Conservation (phyloP, 805 yeast genomes). For the Maudiozyma serrabonitensis region DNA sequence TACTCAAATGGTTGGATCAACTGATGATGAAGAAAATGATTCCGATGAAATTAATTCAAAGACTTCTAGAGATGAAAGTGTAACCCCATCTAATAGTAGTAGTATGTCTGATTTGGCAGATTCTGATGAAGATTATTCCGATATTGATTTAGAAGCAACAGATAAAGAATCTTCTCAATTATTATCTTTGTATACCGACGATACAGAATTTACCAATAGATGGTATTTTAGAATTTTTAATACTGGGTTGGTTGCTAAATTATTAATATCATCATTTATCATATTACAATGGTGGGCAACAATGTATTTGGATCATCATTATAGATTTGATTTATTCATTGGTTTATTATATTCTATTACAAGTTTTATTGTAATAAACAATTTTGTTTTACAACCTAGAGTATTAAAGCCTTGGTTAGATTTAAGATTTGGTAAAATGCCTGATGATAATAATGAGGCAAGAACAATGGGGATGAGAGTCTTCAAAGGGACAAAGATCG, state of each 20-base stretch:
- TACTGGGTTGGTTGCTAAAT: conserved; percentile 20
- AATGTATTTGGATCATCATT: conserved; percentile 64
- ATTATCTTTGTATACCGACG: conserved; percentile 11
- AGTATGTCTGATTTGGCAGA: neutral
- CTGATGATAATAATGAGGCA: conserved; percentile 34
- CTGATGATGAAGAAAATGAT: neutral
- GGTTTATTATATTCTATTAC: conserved; percentile 46
- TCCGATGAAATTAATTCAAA: neutral
- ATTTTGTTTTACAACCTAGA: conserved; percentile 30
- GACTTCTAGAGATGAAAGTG: neutral
- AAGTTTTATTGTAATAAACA: conserved; percentile 35
- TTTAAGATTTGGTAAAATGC: conserved; percentile 28
- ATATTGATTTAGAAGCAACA: neutral
- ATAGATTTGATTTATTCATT: conserved; percentile 49
- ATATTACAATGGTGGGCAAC: conserved; percentile 66
- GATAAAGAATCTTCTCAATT: conserved; percentile 1
- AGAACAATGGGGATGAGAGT: conserved; percentile 59
- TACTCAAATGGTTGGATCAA: neutral
- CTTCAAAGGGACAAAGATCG: conserved; percentile 38
- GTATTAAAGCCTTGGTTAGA: conserved; percentile 26
- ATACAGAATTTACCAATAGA: conserved; percentile 6
- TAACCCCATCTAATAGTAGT: neutral
- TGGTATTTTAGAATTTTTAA: conserved; percentile 21
- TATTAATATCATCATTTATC: conserved; percentile 37
- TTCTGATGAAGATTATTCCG: neutral